Evolutionary conservation across 148 eudicot species (phyloP).

Genomic region (Cornus florida): DNA sequence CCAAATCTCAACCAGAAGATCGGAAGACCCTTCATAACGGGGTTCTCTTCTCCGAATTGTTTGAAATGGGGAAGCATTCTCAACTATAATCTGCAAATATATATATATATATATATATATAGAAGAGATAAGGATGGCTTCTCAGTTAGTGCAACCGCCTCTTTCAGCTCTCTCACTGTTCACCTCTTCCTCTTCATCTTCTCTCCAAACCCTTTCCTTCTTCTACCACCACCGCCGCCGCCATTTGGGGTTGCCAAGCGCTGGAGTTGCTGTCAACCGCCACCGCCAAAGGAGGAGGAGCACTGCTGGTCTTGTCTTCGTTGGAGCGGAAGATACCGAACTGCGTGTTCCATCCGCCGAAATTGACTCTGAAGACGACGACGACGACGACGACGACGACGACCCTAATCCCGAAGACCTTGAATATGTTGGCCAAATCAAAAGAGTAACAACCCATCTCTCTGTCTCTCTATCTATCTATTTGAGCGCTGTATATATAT

Average conservation of each 20-base stretch:
- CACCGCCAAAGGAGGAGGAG: constrained; percentile 17
- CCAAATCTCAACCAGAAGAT: no score
- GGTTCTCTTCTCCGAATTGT: neutral
- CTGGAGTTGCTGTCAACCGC: constrained; percentile 1
- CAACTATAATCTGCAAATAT: neutral
- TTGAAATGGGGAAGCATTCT: neutral
- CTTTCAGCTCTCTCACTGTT: constrained; percentile 11
- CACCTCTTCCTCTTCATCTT: constrained; percentile 16
- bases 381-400: constrained; percentile 40
- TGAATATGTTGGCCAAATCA: constrained; percentile 60
- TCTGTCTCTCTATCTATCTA: neutral
- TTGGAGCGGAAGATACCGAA: constrained; percentile 34
- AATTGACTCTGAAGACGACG: constrained; percentile 7
- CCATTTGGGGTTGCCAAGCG: neutral
- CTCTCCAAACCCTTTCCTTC: constrained; percentile 1
- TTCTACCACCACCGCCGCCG: neutral
- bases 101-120: neutral
- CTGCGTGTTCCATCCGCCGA: constrained; percentile 15
- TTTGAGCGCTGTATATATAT: neutral
- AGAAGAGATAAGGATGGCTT: constrained; percentile 11
- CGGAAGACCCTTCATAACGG: neutral
- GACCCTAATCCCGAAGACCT: constrained; percentile 70
- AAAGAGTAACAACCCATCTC: constrained; percentile 36
- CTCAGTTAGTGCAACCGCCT: constrained; percentile 37
- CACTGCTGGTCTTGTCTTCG: constrained; percentile 14